Evolutionary conservation across 192 early-diverging fungal genomes (phyloP).

Genomic region (Rhizophagus prolifer): DNA sequence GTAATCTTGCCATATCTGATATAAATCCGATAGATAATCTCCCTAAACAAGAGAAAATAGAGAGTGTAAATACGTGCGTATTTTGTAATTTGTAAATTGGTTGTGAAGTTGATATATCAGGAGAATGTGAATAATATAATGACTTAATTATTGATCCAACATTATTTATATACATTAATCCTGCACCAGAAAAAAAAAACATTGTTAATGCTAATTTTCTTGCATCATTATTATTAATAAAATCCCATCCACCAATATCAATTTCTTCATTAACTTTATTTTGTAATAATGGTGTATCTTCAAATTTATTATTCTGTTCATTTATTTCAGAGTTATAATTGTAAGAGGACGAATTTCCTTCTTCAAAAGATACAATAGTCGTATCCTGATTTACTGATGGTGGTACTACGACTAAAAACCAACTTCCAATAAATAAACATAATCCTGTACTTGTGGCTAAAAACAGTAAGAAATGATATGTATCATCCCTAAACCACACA

Average conservation of each 20-base stretch:
- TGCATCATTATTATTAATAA: conserved; percentile 32
- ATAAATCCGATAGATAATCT: conserved; percentile 39
- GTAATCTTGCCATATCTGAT: conserved; percentile 41
- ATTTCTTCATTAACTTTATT: not conserved
- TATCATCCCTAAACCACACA: conserved; percentile 49
- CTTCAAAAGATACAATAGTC: not conserved
- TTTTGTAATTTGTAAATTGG: conserved; percentile 39
- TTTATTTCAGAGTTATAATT: too few species aligned
- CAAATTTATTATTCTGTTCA: not conserved
- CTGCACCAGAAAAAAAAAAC: conserved; percentile 34
- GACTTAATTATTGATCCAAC: conserved; percentile 43
- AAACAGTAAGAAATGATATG: conserved; percentile 50
- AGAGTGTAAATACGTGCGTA: conserved; percentile 45
- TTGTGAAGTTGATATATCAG: too few species aligned
- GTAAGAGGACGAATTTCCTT: too few species aligned
- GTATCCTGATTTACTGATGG: not conserved
- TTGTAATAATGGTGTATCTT: conserved; percentile 5
- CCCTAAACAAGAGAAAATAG: conserved; percentile 44
- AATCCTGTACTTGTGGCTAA: conserved; percentile 49
- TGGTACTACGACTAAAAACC: conserved; percentile 9
- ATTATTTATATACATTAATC: conserved; percentile 48
- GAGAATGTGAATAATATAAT: not conserved
- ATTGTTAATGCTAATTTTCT: conserved; percentile 31
- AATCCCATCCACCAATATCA: conserved; percentile 28
- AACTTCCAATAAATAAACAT: conserved; percentile 47